phyloP scores from a whole-genome alignment of 2,329 filamentous ascomycete genomes.

The Aspergillus sp. region DNA sequence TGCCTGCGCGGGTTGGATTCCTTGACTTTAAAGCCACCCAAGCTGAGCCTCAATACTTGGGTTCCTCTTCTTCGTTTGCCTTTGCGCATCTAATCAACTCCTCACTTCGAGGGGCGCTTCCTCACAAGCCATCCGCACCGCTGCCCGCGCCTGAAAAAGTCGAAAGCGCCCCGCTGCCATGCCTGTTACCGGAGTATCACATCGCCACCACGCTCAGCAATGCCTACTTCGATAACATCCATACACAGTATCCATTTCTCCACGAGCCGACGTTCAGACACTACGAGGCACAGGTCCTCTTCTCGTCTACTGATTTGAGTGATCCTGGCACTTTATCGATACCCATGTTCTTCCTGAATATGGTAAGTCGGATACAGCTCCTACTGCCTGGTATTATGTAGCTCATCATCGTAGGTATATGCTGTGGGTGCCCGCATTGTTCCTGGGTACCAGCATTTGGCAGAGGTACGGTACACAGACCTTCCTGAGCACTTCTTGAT shows the following conservation, averaged over 20 bases:
- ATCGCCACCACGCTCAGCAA: conserved; percentile 17
- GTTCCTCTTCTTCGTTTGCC: background rate
- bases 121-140: no score
- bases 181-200: conserved; percentile 15
- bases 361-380: background rate
- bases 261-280: conserved; percentile 22
- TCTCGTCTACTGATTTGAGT: no score
- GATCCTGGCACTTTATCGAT: background rate
- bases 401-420: background rate
- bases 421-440: background rate
- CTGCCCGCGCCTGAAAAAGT: no score
- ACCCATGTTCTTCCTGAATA: background rate
- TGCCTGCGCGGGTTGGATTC: background rate
- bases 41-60: background rate
- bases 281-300: no score
- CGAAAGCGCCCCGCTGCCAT: background rate
- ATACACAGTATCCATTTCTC: conserved; percentile 26
- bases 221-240: conserved; percentile 24
- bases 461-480: no score
- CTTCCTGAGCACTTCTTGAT: background rate
- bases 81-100: background rate
- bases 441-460: no score
- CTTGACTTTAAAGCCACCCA: background rate
- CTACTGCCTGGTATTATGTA: no score
- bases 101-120: background rate